Base-by-base conservation (phyloP, 768 basidiomycete genomes). In the Suillus luteus region DNA sequence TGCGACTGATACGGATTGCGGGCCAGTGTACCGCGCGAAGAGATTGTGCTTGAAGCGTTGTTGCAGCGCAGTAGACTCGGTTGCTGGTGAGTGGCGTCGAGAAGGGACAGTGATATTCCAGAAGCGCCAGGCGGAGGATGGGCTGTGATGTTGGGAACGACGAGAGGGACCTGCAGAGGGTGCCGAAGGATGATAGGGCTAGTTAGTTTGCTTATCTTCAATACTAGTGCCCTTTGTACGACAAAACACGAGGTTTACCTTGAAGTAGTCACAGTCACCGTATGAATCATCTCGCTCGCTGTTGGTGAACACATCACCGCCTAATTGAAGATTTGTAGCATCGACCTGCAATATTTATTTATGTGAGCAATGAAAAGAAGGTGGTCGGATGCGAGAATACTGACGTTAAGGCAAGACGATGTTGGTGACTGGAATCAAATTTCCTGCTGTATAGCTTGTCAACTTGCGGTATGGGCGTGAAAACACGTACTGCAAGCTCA, bases 401-500 rank as follows among this genome's bases (percentile, higher is more conserved):
- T 55, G 12, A 22, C 54, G 1, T 55, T 12, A 14, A 55, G 54
- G 35, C n/a, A 37, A 22, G 51, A 33, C 3, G 35, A 22, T 37
- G 12, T n/a, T 37, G 54, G 35, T 7, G 54, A 37, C 33, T 55
- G n/a, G 2, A 8, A 22, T 24, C 11, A 11, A 37, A 6, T 22
- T 37, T 55, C 35, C 54, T 55, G 12, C n/a, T 55, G 54, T 55
- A 19, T 37, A 37, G 12, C n/a, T 37, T 55, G 54, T 12, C 6
- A 37, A 35, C 35, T 22, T 15, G n/a, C 12, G 22, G 35, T 22
- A 15, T 37, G 14, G n/a, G 7, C n/a, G n/a, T 55, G 6, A 14
- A 55, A 37, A n/a, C 35, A 37, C 54, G 15, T 37, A 55, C 54
- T 14, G 35, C 2, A 55, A 55, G 54, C n/a, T 55, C 54, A 9